Evolutionary conservation across 1,139 yeast genomes (phyloP).

Genomic region (Meyerozyma athensensis): DNA sequence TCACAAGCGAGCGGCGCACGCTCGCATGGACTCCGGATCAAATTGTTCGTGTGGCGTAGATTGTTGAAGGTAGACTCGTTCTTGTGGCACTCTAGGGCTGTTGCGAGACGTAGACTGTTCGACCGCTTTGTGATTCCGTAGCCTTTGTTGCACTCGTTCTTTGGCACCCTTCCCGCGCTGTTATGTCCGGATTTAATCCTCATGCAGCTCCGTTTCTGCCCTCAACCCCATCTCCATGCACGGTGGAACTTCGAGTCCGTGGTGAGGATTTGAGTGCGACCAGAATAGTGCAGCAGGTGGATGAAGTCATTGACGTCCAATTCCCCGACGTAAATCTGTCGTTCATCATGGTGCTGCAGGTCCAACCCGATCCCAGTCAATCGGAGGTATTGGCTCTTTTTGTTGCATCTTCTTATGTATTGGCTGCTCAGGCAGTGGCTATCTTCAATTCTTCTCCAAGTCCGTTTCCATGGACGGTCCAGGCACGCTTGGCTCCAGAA

Average conservation of each 20-base stretch:
- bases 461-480: neutral
- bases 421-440: neutral
- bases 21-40: slow-evolving; percentile 2
- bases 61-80: too few species aligned
- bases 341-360: neutral
- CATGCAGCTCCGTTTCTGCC: neutral
- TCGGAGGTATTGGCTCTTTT: neutral
- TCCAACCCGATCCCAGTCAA: neutral
- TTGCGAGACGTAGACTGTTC: too few species aligned
- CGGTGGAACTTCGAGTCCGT: neutral
- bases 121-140: too few species aligned
- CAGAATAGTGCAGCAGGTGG: neutral
- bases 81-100: too few species aligned
- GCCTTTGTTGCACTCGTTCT: neutral
- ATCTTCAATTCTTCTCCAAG: neutral
- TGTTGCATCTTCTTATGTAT: neutral
- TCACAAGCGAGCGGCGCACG: slow-evolving; percentile 4
- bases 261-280: neutral
- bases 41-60: slow-evolving; percentile 1
- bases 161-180: neutral
- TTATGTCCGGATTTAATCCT: neutral
- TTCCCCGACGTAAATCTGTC: neutral
- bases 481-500: neutral
- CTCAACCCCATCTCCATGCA: neutral
- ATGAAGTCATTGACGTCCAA: neutral